Base-by-base conservation (phyloP, 1,139 yeast genomes). In the Pichia sp. region DNA sequence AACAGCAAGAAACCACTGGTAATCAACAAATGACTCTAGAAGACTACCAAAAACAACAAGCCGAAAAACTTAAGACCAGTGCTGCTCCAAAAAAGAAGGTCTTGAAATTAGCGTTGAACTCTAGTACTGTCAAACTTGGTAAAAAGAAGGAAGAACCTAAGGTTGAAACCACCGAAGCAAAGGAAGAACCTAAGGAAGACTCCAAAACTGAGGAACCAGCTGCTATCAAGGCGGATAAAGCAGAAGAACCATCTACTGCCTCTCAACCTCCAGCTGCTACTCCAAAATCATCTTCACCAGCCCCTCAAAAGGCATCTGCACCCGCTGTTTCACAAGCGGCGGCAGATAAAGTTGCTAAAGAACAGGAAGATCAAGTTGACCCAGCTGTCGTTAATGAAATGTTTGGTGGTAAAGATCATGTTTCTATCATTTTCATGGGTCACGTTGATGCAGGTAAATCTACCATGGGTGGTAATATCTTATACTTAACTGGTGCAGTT, bases 381-480 rank as follows among this genome's bases (percentile, higher is more conserved):
- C 85, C 85, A 61, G 95, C 84, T 57, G 79, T 88, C 51, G 86
- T 92, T 53, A 81, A 77, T 47, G 98, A 92, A 58, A 69, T 94
- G 83, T 94, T 87, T 62, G 97, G 97, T 50, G 95, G 95, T 60
- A 94, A 94, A 67, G 97, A 90, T 64, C 98, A 94, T 68, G 79
- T 92, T 61, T 88, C 97, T 34, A 84, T 92, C 59, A 88, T 92
- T 60, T 92, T 92, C 68, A 94, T 92, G 97, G 99, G 99, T 56
- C 99, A 92, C 64, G 99, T 92, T 57, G 99, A 92, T 75, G 98
- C 98, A 38, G 99, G 99, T 64, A 92, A 92, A 68, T 87, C 97
- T 45, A 92, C 99, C 52, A 88, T 94, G 96, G 98, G 98, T 64
- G 99, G 99, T 69, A 92, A 92, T 67, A 73, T 92, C 58, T 76